A percentile compares a stretch with the other conserved stretches of the same genome.
These are phyloP conservation scores for Russula ochroleuca DNA, from an alignment of 768 basidiomycete genomes.

Conservation along the genomic window DNA sequence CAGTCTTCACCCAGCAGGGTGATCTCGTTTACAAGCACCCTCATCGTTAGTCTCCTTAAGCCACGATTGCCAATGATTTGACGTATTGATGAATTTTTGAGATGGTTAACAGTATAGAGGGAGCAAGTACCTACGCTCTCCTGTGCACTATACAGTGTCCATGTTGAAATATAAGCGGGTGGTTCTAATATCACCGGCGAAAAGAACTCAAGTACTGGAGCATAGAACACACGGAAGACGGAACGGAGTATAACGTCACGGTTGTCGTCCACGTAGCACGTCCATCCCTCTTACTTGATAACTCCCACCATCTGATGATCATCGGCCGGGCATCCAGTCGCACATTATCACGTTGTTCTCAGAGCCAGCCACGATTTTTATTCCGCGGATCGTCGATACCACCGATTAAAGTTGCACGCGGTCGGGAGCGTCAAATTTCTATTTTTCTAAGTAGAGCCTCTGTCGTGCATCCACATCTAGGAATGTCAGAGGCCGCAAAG, in stretches of 20 bases:
- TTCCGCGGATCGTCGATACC: slow-evolving; percentile 11
- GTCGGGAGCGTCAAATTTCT: not conserved
- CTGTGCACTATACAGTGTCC: not conserved
- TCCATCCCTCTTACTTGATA: slow-evolving; percentile 1
- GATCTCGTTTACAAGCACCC: too few species aligned
- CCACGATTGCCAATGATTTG: too few species aligned
- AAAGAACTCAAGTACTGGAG: not conserved
- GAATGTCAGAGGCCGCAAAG: slow-evolving; percentile 9
- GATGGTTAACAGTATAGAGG: too few species aligned
- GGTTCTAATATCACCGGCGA: not conserved
- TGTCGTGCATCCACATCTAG: not conserved
- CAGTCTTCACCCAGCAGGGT: too few species aligned
- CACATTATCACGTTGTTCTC: not conserved
- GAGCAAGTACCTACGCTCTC: not conserved
- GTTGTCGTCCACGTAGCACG: not conserved
- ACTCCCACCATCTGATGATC: slow-evolving; percentile 1
- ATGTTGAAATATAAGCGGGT: not conserved
- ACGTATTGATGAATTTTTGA: too few species aligned
- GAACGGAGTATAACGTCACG: not conserved
- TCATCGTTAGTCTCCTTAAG: too few species aligned
- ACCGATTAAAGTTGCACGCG: not conserved
- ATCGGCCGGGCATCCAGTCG: not conserved
- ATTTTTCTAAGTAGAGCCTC: not conserved
- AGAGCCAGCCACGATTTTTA: not conserved
- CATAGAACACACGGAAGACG: not conserved